Evolutionary conservation across 768 basidiomycete species (phyloP), one percentile per base, ranked within the genome.

Genomic region (Pleurotus platypus): DNA sequence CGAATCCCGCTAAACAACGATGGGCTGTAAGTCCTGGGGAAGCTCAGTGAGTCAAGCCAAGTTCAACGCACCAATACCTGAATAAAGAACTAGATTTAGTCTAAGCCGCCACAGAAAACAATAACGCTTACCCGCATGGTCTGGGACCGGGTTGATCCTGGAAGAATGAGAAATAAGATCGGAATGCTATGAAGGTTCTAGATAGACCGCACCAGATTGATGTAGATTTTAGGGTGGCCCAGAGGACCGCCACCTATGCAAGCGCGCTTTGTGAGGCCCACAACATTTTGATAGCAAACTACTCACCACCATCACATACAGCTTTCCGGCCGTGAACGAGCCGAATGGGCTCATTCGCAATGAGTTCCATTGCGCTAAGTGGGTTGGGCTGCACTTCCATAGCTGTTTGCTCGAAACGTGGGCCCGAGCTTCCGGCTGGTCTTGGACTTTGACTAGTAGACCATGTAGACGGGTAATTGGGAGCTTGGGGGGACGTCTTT

Each of bases 201-300:
- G 57, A 35, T 51, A 42, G 15, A 40, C 75, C 90, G 59, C 64
- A 94, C 94, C 69, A 99, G 70, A 76, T 98, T 98, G 70, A 99
- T 94, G 67, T 83, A 98, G 59, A 98, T 86, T 77, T 94, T 95
- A 4, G 97, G 97, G 69, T 99, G 97, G 20, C 97, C 97, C 26
- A 99, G 81, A 43, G 97, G 84, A 9, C 96, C 97, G 68, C 86
- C 88, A 72, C 96, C 96, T 98, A 68, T 0, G 47, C 37, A 5
- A 43, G 53, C 51, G 53, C 18, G 18, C 42, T 56, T 57, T 59
- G 13, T 56, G 47, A 40, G 42, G 18, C 47, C 58, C 56, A 56
- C 43, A 49, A 27, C 55, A 16, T 16, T 49, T 49, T 5, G 43
- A n/a, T 51, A 57, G 30, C 42, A 35, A 22, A 18, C 35, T 37